Conservation (phyloP, 805 yeast genomes). For the Nakazawaea holstii region DNA sequence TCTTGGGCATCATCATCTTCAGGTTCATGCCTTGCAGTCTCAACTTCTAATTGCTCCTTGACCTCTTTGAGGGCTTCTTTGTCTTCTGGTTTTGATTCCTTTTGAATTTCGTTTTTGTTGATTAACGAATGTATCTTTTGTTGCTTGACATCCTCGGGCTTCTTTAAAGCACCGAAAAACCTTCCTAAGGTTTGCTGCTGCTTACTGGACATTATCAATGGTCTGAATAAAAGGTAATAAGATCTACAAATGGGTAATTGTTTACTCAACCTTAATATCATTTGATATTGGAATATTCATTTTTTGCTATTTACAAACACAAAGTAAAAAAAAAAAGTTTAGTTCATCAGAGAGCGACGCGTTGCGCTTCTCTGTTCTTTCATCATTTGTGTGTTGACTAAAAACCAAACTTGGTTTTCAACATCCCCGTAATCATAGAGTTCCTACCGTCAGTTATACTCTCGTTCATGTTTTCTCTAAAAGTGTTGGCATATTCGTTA, state of each 20-base stretch:
- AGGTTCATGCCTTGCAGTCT: not conserved
- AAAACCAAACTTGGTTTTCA: slow-evolving; percentile 8
- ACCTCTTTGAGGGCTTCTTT: not conserved
- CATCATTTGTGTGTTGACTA: not conserved
- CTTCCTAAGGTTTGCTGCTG: slow-evolving; percentile 12
- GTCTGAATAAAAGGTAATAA: not conserved
- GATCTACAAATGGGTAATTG: not conserved
- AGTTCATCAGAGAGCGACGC: not conserved
- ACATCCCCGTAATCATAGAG: slow-evolving; percentile 6
- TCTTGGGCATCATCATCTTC: not conserved
- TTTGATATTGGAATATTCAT: not conserved
- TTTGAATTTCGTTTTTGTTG: not conserved
- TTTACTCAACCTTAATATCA: not conserved
- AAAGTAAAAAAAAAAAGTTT: not conserved
- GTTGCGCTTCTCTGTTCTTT: not conserved
- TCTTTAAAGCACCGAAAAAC: slow-evolving; percentile 9
- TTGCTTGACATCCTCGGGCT: slow-evolving; percentile 9
- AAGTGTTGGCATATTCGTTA: slow-evolving; percentile 50
- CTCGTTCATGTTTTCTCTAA: slow-evolving; percentile 48
- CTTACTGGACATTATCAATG: slow-evolving; percentile 3
- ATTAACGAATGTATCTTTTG: slow-evolving; percentile 6
- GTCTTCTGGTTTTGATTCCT: not conserved
- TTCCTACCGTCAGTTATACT: slow-evolving; percentile 4
- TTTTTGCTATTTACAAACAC: not conserved
- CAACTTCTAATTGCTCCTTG: not conserved